These are phyloP conservation scores for Pyrenophora seminiperda DNA, from an alignment of 2,329 filamentous ascomycete genomes.

Conservation along the genomic window DNA sequence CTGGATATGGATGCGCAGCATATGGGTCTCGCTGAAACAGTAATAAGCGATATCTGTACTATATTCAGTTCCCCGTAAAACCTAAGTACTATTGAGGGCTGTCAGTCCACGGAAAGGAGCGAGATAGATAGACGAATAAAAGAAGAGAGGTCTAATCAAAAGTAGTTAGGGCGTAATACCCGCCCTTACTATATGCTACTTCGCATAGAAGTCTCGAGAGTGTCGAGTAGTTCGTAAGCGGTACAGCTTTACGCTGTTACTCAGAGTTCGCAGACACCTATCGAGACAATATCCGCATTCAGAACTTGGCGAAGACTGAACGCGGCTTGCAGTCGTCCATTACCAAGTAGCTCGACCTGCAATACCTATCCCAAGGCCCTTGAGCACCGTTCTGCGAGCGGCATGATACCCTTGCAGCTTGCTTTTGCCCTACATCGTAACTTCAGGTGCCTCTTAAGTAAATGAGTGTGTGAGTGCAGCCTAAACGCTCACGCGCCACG, in stretches of 20 bases:
- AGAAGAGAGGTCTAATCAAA: slow-evolving; percentile 14
- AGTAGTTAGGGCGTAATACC: slow-evolving; percentile 29
- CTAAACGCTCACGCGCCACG: too few species aligned
- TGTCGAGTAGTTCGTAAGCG: slow-evolving; percentile 78
- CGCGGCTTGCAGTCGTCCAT: slow-evolving; percentile 69
- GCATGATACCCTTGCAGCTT: slow-evolving; percentile 70
- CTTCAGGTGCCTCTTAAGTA: too few species aligned
- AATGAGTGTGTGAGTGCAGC: too few species aligned
- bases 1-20: too few species aligned
- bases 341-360: slow-evolving; percentile 63
- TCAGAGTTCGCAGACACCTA: slow-evolving; percentile 69
- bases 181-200: slow-evolving; percentile 67
- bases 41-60: too few species aligned
- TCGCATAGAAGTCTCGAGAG: slow-evolving; percentile 64
- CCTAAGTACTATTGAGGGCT: slow-evolving; percentile 74
- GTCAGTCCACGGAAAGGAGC: slow-evolving; percentile 71
- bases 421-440: slow-evolving; percentile 66
- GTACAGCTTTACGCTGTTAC: slow-evolving; percentile 70
- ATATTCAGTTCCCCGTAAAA: slow-evolving; percentile 65
- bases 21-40: too few species aligned
- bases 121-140: slow-evolving; percentile 67
- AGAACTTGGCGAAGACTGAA: slow-evolving; percentile 63
- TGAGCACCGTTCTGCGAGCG: slow-evolving; percentile 62
- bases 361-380: slow-evolving; percentile 65
- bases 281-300: slow-evolving; percentile 65